phyloP scores from a whole-genome alignment of 2,329 filamentous ascomycete genomes.

The Talaromyces sp. region DNA sequence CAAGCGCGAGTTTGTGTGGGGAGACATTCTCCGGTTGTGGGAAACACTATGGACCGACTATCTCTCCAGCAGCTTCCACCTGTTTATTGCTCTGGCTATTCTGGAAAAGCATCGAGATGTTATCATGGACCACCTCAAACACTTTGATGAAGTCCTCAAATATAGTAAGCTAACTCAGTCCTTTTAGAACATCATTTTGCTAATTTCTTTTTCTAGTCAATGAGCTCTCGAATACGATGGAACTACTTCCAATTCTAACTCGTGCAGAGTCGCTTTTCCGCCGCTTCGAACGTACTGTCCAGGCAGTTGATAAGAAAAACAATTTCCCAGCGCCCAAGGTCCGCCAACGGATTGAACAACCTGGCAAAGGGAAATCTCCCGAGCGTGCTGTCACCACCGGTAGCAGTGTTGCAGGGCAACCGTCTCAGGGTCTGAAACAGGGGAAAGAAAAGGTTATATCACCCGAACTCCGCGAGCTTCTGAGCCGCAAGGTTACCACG shows the following conservation, averaged over 20 bases:
- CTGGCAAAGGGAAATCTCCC: slow-evolving; percentile 29
- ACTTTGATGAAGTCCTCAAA: slow-evolving; percentile 96
- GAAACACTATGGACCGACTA: slow-evolving; percentile 94
- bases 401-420: slow-evolving; percentile 15
- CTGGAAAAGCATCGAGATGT: slow-evolving; percentile 93
- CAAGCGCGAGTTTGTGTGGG: slow-evolving; percentile 92
- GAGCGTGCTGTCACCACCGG: slow-evolving; percentile 19
- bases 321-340: slow-evolving; percentile 64
- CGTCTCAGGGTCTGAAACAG: slow-evolving; percentile 16
- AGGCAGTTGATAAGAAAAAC: slow-evolving; percentile 85
- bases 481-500: slow-evolving; percentile 48
- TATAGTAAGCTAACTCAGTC: slow-evolving; percentile 61
- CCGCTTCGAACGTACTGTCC: slow-evolving; percentile 80
- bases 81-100: slow-evolving; percentile 91
- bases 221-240: slow-evolving; percentile 88
- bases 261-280: slow-evolving; percentile 84
- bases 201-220: slow-evolving; percentile 60
- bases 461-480: slow-evolving; percentile 55
- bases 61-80: slow-evolving; percentile 80
- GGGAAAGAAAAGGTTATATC: slow-evolving; percentile 53
- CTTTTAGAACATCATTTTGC: not conserved
- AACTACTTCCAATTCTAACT: slow-evolving; percentile 78
- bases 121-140: slow-evolving; percentile 88
- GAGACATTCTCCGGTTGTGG: slow-evolving; percentile 82
- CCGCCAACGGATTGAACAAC: slow-evolving; percentile 41